Evolutionary conservation across 129 eudicot species (phyloP).

Genomic region (Sambucus nigra): DNA sequence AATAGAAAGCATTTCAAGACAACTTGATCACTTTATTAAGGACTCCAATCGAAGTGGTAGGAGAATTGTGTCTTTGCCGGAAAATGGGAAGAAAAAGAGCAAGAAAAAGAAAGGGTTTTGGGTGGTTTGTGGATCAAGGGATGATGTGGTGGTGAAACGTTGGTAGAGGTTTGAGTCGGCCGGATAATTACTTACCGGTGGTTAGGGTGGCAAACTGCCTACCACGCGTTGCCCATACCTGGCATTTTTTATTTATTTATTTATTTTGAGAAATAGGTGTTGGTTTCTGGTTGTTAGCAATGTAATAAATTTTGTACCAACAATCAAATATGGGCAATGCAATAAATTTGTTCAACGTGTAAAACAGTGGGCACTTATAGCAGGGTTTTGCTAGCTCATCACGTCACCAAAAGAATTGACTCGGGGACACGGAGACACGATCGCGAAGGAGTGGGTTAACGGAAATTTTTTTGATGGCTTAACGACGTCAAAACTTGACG

Average conservation of each 20-base stretch:
- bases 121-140: constrained; percentile 30
- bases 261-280: neutral
- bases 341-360: no score
- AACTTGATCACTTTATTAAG: constrained; percentile 30
- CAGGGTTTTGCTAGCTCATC: neutral
- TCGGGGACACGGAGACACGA: no score
- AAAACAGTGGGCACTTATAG: neutral
- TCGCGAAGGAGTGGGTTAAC: no score
- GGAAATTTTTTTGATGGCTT: no score
- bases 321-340: neutral
- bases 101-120: constrained; percentile 24
- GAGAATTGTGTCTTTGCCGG: constrained; percentile 1
- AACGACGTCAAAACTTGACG: no score
- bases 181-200: constrained; percentile 13
- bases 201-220: neutral
- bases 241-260: no score
- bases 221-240: constrained; percentile 8
- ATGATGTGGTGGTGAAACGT: constrained; percentile 29
- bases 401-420: no score
- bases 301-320: constrained; percentile 14
- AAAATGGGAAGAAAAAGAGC: constrained; percentile 9
- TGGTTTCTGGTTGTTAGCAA: neutral
- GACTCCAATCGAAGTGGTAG: constrained; percentile 23
- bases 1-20: constrained; percentile 43
- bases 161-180: constrained; percentile 7